phyloP scores from a whole-genome alignment of 148 eudicot genomes.

The Cornus kousa region DNA sequence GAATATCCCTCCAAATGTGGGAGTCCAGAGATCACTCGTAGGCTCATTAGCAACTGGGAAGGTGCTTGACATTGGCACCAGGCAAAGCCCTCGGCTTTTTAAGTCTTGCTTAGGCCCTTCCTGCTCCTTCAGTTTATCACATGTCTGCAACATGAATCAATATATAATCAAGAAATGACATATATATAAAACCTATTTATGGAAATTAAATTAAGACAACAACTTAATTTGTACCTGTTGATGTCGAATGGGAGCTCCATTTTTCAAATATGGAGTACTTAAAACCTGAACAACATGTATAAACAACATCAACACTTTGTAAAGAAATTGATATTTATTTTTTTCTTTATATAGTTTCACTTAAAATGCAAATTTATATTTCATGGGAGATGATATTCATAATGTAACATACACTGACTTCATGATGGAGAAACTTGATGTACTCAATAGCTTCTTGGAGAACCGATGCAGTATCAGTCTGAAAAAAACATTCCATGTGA shows the following conservation, averaged over 20 bases:
- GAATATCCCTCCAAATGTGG: constrained; percentile 72
- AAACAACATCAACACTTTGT: not conserved
- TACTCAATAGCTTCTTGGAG: constrained; percentile 93
- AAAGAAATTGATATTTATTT: not conserved
- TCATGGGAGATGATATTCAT: not conserved
- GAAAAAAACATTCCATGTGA: constrained; percentile 20
- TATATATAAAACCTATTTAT: not conserved
- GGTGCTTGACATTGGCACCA: constrained; percentile 82
- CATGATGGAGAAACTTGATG: constrained; percentile 91
- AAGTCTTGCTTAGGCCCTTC: constrained; percentile 43
- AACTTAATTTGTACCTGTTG: constrained; percentile 37
- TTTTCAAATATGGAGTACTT: constrained; percentile 71
- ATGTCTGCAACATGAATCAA: constrained; percentile 20
- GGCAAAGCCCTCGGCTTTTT: constrained; percentile 75
- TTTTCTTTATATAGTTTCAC: no score
- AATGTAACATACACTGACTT: constrained; percentile 65
- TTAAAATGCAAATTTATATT: no score
- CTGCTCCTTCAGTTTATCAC: constrained; percentile 21
- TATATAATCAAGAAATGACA: not conserved
- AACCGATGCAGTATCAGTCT: constrained; percentile 98
- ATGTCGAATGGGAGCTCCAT: constrained; percentile 55
- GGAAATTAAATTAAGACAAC: not conserved
- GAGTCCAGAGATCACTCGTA: constrained; percentile 84
- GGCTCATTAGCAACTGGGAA: constrained; percentile 73
- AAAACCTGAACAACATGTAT: constrained; percentile 46